Conservation (phyloP, 73 alveolate genomes). For the Paramecium sexaurelia region DNA sequence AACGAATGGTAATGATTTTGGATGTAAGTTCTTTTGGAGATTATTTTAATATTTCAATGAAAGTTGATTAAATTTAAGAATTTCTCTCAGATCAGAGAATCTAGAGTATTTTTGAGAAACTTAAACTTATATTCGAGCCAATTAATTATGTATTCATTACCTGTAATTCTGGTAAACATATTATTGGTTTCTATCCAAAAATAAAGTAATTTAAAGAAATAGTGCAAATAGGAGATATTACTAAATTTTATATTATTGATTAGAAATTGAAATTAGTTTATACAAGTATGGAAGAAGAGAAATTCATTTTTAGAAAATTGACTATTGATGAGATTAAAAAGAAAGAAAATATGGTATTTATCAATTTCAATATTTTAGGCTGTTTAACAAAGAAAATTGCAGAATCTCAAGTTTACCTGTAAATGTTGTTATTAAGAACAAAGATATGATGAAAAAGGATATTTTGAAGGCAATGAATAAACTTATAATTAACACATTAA, state of each 20-base stretch:
- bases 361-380: neutral
- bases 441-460: neutral
- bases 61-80: neutral
- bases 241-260: neutral
- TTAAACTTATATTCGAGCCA: neutral
- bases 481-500: neutral
- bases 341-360: neutral
- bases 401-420: neutral
- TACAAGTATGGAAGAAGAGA: conserved; percentile 18
- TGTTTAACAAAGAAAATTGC: neutral
- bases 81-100: conserved; percentile 17
- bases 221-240: conserved; percentile 6
- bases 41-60: neutral
- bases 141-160: neutral
- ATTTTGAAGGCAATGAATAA: conserved; percentile 26
- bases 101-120: neutral
- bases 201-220: neutral
- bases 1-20: neutral
- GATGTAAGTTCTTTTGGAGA: conserved; percentile 17
- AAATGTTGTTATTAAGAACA: neutral
- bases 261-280: conserved; percentile 25
- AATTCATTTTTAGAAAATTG: neutral
- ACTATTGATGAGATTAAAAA: neutral
- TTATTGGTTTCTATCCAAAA: conserved; percentile 50
- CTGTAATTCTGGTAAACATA: conserved; percentile 19